Base-by-base conservation (phyloP, 768 basidiomycete species). In the Russula vinacea region DNA sequence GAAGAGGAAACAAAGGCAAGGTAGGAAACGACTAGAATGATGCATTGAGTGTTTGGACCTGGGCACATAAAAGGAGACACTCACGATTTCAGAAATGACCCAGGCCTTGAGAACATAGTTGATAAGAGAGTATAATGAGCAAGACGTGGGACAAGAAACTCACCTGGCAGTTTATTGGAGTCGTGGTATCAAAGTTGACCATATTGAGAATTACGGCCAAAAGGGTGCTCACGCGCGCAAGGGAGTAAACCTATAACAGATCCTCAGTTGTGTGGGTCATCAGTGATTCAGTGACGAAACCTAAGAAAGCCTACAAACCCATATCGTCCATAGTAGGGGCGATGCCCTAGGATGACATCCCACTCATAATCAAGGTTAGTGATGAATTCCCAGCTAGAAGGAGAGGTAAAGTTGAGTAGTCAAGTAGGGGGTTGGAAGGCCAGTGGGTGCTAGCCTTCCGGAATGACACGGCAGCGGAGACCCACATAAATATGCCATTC, bases 281-380 rank as follows among this genome's bases (percentile, higher is more conserved):
- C n/a, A n/a, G n/a, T 10, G 40, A 16, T n/a, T n/a, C 29, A 11
- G 32, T 4, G 19, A 19, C 33, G 14, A 11, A 37, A 39, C 45
- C n/a, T 9, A 26, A 40, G 5, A 29, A 29, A 39, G 33, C 6
- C 0, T n/a, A 61, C 60, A 14, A n/a, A 61, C 60, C 60, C 42
- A 61, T 44, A 61, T 61, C 2, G 60, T 44, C 60, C 60, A 54
- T 1, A 52, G 53, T 61, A 54, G 16, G 60, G 52, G 29, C 60
- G 60, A 47, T 14, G 42, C 9, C 60, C 52, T 47, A 40, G 39
- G 8, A 61, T 33, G 42, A 61, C 16, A 11, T 24, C 35, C 60
- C 40, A 61, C 22, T 61, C 60, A 22, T 44, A 61, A 5, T 61
- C 17, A 29, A 29, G 29, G 5, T 29, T 29, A 29, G 29, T 29